Evolutionary conservation across 139 green algal genomes (phyloP).

Genomic region (Micractinium conductrix): DNA sequence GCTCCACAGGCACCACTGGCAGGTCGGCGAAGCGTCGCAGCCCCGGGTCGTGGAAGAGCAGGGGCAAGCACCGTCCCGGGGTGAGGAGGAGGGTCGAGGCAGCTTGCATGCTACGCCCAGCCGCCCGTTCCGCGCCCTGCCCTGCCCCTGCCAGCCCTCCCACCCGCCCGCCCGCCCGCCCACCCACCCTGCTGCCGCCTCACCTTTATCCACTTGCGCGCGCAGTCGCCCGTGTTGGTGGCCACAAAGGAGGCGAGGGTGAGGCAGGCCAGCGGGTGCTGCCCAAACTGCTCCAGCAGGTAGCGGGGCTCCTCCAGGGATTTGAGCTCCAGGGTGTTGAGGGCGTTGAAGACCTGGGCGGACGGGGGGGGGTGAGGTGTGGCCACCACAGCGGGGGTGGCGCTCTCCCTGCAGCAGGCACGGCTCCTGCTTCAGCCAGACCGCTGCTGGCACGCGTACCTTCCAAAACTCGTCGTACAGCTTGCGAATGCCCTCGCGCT

Average conservation of each 20-base stretch:
- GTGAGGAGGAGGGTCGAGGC: too few species aligned
- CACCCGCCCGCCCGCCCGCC: too few species aligned
- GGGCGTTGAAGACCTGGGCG: constrained; percentile 76
- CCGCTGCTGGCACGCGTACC: too few species aligned
- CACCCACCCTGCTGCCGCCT: neutral
- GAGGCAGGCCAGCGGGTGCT: constrained; percentile 81
- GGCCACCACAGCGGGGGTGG: too few species aligned
- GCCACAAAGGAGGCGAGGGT: constrained; percentile 82
- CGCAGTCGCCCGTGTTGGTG: constrained; percentile 89
- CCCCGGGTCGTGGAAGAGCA: constrained; percentile 67
- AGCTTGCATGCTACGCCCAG: neutral
- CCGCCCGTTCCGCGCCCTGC: too few species aligned
- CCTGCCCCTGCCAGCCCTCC: neutral
- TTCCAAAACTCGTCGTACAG: constrained; percentile 97
- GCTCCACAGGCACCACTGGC: constrained; percentile 96
- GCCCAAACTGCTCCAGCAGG: constrained; percentile 79
- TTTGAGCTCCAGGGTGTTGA: constrained; percentile 95
- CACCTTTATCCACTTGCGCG: constrained; percentile 64
- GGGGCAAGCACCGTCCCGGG: too few species aligned
- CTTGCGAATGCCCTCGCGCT: constrained; percentile 80
- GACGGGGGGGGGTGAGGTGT: neutral
- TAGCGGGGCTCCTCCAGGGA: constrained; percentile 94
- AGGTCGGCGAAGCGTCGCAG: constrained; percentile 96
- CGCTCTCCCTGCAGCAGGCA: too few species aligned
- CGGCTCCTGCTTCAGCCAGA: too few species aligned